Evolutionary conservation across 306 rosid species (phyloP).

Genomic region (Potentilla sterilis): DNA sequence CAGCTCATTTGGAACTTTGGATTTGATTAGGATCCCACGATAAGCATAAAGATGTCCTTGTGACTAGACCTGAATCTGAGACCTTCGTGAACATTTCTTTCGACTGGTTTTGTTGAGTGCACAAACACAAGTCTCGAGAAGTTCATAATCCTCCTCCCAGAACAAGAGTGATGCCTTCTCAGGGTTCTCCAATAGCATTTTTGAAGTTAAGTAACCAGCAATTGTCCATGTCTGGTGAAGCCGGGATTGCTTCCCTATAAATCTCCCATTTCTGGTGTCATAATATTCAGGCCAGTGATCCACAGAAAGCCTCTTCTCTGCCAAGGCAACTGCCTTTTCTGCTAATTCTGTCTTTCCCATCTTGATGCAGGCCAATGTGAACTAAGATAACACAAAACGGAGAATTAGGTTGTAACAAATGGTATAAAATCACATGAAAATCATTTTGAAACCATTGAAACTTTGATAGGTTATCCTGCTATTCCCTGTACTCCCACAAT

Average conservation of each 20-base stretch:
- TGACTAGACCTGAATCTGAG: conserved; percentile 41
- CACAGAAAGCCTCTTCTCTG: conserved; percentile 57
- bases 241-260: conserved; percentile 74
- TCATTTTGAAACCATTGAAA: not conserved
- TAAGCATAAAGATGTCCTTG: not conserved
- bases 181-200: conserved; percentile 72
- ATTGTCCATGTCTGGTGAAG: conserved; percentile 78
- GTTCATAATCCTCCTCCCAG: conserved; percentile 82
- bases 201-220: conserved; percentile 68
- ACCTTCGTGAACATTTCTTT: conserved; percentile 64
- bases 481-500: not conserved
- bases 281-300: conserved; percentile 89
- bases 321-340: conserved; percentile 60
- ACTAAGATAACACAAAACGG: conserved; percentile 37
- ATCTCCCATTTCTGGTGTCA: conserved; percentile 64
- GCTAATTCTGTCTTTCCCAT: conserved; percentile 77
- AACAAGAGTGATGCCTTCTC: conserved; percentile 74
- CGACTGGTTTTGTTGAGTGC: conserved; percentile 55
- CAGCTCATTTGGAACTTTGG: not conserved
- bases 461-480: not conserved
- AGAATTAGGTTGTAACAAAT: not conserved
- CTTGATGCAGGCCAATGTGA: conserved; percentile 86
- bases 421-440: not conserved
- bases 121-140: conserved; percentile 77
- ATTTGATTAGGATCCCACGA: not conserved